phyloP scores from a whole-genome alignment of 2,329 filamentous ascomycete species.

The Tetracladium maxilliforme region DNA sequence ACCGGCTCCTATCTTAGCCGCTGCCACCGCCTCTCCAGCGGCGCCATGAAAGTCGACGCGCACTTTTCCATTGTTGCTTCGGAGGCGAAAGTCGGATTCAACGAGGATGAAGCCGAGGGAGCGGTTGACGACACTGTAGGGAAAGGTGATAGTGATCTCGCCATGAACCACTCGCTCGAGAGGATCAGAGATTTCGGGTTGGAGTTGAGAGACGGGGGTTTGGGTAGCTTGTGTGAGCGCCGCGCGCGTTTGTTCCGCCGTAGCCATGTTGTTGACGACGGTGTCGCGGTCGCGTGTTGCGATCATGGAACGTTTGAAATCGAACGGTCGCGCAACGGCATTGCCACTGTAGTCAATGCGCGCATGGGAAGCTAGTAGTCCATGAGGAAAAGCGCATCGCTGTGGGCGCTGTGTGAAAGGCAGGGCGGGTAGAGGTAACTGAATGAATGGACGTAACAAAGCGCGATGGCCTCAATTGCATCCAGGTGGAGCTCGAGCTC shows the following conservation, averaged over 20 bases:
- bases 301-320: slow-evolving; percentile 2
- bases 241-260: slow-evolving; percentile 6
- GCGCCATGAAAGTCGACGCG: slow-evolving; percentile 60
- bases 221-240: slow-evolving; percentile 11
- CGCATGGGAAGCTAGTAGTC: neutral
- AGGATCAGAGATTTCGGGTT: slow-evolving; percentile 27
- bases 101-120: slow-evolving; percentile 68
- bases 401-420: no score
- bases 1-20: slow-evolving; percentile 58
- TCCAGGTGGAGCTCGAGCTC: no score
- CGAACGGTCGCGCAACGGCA: neutral
- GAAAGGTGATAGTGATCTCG: slow-evolving; percentile 77
- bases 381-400: neutral
- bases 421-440: no score
- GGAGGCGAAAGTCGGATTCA: slow-evolving; percentile 71
- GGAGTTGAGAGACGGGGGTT: slow-evolving; percentile 40
- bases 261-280: neutral
- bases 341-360: slow-evolving; percentile 1
- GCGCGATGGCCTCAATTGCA: no score
- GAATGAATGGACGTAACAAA: no score
- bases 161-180: slow-evolving; percentile 41
- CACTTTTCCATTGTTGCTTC: slow-evolving; percentile 65
- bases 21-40: slow-evolving; percentile 54
- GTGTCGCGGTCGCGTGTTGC: slow-evolving; percentile 2
- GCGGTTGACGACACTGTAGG: slow-evolving; percentile 65